A percentile compares a stretch with the other conserved stretches of the same genome.
Evolutionary conservation across 495 filamentous ascomycete species (phyloP).

Genomic region (Penicillium desertorum): DNA sequence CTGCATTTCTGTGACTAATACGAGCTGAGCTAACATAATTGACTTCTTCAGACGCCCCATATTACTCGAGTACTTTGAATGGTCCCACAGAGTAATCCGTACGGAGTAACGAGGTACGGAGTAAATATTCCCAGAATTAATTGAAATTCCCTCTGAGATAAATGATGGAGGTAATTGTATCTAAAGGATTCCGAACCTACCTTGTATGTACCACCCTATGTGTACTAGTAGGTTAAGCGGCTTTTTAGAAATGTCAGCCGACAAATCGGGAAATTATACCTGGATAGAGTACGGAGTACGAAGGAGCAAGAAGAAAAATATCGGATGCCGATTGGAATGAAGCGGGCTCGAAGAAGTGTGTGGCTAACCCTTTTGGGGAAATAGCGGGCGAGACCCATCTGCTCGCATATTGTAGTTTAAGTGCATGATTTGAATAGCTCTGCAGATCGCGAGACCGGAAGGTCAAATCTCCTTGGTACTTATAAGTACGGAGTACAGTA

Average conservation of each 20-base stretch:
- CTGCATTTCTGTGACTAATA: background rate
- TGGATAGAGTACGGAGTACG: background rate
- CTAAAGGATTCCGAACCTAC: background rate
- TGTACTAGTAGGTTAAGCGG: background rate
- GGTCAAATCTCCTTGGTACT: conserved; percentile 2
- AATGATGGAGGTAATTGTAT: background rate
- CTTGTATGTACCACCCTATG: background rate
- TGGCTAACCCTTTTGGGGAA: background rate
- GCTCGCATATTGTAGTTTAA: background rate
- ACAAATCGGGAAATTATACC: background rate
- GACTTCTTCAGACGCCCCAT: background rate
- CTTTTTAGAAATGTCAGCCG: background rate
- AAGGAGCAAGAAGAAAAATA: background rate
- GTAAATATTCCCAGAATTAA: background rate
- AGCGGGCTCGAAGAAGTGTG: background rate
- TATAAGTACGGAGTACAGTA: background rate
- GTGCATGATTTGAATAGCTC: conserved; percentile 1
- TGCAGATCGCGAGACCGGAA: background rate
- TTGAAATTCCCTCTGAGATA: background rate
- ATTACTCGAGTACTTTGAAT: background rate
- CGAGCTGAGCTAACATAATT: background rate
- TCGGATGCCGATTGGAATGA: background rate
- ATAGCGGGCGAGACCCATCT: background rate
- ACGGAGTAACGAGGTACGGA: too few relatives aligned
- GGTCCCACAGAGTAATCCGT: background rate